Percentiles rank a stretch among this genome's conserved stretches.
Evolutionary conservation across 352 stramenopile species (phyloP).

Genomic region (Pythium rishiriense): DNA sequence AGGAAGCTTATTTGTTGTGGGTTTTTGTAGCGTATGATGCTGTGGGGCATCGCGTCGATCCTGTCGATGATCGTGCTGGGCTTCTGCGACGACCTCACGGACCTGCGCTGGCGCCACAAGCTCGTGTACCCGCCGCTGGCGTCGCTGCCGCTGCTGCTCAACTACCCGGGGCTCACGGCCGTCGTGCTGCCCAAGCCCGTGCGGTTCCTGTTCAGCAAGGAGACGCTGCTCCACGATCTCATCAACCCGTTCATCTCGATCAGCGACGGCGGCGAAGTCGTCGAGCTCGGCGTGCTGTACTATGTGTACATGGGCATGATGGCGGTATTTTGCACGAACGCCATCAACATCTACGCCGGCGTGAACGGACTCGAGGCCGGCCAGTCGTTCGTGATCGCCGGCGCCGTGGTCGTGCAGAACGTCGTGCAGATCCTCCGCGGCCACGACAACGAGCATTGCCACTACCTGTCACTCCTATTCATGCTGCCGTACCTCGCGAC

Average conservation of each 20-base stretch:
- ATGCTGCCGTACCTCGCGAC: conserved; percentile 95
- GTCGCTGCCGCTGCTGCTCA: conserved; percentile 95
- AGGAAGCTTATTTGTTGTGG: background rate
- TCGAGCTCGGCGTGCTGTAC: conserved; percentile 95
- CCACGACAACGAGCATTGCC: conserved; percentile 85
- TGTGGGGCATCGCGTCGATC: conserved; percentile 80
- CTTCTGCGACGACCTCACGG: conserved; percentile 95
- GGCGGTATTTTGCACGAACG: conserved; percentile 99
- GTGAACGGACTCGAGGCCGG: conserved; percentile 99
- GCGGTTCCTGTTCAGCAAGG: conserved; percentile 72
- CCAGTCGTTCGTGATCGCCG: conserved; percentile 92
- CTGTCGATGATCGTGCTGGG: conserved; percentile 93
- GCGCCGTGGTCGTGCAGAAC: conserved; percentile 95
- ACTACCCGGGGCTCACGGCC: conserved; percentile 95
- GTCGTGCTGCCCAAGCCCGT: conserved; percentile 92
- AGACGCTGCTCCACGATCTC: conserved; percentile 52
- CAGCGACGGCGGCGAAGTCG: conserved; percentile 80
- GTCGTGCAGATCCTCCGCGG: conserved; percentile 91
- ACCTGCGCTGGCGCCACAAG: conserved; percentile 96
- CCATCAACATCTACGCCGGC: conserved; percentile 99
- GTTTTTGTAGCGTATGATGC: conserved; percentile 64
- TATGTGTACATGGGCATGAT: conserved; percentile 99
- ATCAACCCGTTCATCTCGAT: conserved; percentile 65
- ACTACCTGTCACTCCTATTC: conserved; percentile 97
- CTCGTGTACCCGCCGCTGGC: conserved; percentile 95